Evolutionary conservation across 2,329 filamentous ascomycete species (phyloP), one percentile per base, ranked within the genome.

Genomic region (Cladophialophora chaetospira): DNA sequence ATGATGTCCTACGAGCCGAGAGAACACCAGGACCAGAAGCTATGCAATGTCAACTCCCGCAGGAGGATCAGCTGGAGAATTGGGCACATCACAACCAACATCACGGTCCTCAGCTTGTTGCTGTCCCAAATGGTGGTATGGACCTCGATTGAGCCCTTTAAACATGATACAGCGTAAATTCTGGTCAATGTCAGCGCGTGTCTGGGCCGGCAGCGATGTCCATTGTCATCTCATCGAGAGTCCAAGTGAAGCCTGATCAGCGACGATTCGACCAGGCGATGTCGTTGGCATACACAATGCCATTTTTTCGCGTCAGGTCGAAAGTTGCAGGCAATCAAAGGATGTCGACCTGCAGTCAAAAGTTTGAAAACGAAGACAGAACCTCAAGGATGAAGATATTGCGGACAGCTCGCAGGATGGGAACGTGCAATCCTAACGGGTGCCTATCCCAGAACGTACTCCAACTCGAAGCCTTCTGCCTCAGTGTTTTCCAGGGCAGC

Each of bases 1-100:
- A 67, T 1, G 65, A 73, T 31, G 67, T 74, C n/a, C 64, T 79
- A 48, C 67, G 64, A 46, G 68, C 71, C 10, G 72, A 73, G 57
- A 68, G 70, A 59, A 69, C 71, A 5, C 62, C 67, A 8, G 65
- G 58, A 11, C 64, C 65, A 13, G 65, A 67, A 33, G 19, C 55
- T 25, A 50, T 46, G 17, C 52, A 48, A 28, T 19, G 44, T 26
- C 56, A 55, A 19, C 47, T 53, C 26, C 31, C 45, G 8, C 45
- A 58, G 11, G 44, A 25, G 21, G 19, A 52, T n/a, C 26, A 53
- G 13, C 44, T 60, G 44, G 49, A 62, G 36, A 57, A 57, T 38
- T 58, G 53, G 49, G 44, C 52, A 4, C 47, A 60, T 26, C 40
- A 54, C 28, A 46, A 58, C 19, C 58, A 50, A 15, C 35, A 59